A percentile compares a stretch with the other conserved stretches of the same genome.
Evolutionary conservation across 305 asterid species (phyloP).

Genomic region (Fraxinus latifolia): DNA sequence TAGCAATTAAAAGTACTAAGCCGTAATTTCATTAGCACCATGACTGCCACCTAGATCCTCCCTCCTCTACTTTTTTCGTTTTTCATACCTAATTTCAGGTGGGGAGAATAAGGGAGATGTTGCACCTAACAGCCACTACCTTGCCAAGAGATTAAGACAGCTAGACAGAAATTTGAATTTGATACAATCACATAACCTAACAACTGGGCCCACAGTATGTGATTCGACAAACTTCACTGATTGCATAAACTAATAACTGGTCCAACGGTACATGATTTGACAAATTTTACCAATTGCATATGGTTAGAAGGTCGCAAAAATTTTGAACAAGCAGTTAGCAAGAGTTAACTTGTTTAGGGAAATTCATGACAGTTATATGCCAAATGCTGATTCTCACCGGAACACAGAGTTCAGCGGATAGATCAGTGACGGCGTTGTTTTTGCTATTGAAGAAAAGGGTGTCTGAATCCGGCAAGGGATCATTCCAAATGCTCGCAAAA

Average conservation of each 20-base stretch:
- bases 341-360: background rate
- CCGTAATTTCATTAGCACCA: background rate
- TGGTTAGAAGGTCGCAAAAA: background rate
- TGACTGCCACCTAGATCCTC: background rate
- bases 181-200: background rate
- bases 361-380: background rate
- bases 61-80: background rate
- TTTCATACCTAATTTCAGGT: background rate
- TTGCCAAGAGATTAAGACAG: background rate
- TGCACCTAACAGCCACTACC: background rate
- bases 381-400: constrained; percentile 53
- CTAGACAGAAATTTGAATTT: background rate
- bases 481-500: constrained; percentile 68
- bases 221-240: background rate
- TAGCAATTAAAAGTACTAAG: background rate
- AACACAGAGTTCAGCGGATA: constrained; percentile 74
- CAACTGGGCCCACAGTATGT: background rate
- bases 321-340: background rate
- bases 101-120: background rate
- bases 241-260: background rate
- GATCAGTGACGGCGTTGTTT: constrained; percentile 43
- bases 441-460: constrained; percentile 45
- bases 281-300: background rate
- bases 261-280: background rate
- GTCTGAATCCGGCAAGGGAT: constrained; percentile 44